Conservation (phyloP, 768 basidiomycete species). For the Tricholoma furcatifolium region DNA sequence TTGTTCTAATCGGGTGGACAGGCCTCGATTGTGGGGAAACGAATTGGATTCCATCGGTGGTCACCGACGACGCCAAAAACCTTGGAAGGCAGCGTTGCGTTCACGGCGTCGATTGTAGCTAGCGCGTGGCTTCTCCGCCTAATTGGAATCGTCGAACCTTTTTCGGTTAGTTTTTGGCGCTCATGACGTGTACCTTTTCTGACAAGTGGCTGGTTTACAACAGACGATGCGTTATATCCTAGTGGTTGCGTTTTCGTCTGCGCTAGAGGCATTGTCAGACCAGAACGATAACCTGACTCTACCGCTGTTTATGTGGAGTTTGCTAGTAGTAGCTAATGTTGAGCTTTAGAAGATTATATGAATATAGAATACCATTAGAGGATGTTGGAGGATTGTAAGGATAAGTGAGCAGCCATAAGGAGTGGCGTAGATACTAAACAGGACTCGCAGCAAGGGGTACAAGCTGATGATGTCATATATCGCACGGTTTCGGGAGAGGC, state of each 20-base stretch:
- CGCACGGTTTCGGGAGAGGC: slow-evolving; percentile 23
- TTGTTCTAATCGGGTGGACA: slow-evolving; percentile 24
- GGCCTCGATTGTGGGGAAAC: slow-evolving; percentile 93
- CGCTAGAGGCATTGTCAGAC: slow-evolving; percentile 88
- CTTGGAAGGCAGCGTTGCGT: slow-evolving; percentile 86
- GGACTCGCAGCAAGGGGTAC: neutral
- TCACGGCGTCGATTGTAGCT: slow-evolving; percentile 65
- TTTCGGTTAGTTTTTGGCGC: slow-evolving; percentile 62
- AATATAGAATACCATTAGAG: neutral
- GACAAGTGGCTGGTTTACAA: slow-evolving; percentile 26
- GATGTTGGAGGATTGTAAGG: neutral
- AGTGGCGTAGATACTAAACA: slow-evolving; percentile 8
- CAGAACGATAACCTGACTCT: slow-evolving; percentile 98
- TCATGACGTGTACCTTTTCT: neutral
- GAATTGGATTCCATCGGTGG: slow-evolving; percentile 82
- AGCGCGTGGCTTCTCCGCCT: slow-evolving; percentile 73
- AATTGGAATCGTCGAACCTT: slow-evolving; percentile 65
- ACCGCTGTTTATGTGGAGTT: slow-evolving; percentile 95
- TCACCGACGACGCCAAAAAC: slow-evolving; percentile 84
- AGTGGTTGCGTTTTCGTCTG: slow-evolving; percentile 60
- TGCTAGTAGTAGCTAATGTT: slow-evolving; percentile 60
- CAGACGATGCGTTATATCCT: slow-evolving; percentile 68
- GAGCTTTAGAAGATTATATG: slow-evolving; percentile 15
- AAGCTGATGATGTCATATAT: slow-evolving; percentile 29
- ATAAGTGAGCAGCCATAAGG: neutral